These are phyloP conservation scores for Obba rivulosa DNA, from an alignment of 768 basidiomycete genomes.

Conservation along the genomic window DNA sequence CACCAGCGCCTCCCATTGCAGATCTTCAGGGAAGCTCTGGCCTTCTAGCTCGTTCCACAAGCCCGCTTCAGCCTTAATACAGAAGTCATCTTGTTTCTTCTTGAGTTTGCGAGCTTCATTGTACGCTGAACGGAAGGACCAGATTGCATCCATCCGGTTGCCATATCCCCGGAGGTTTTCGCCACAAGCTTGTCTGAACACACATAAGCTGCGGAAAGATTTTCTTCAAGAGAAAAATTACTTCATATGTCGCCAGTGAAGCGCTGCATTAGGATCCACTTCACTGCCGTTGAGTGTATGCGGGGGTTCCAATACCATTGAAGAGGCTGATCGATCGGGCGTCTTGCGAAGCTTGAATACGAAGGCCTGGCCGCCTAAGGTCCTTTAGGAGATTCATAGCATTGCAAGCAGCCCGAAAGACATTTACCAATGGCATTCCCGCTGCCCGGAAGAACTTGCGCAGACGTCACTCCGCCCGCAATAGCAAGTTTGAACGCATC, in stretches of 20 bases:
- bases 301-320: slow-evolving; percentile 85
- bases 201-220: neutral
- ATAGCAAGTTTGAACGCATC: slow-evolving; percentile 67
- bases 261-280: slow-evolving; percentile 32
- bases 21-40: slow-evolving; percentile 60
- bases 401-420: slow-evolving; percentile 1
- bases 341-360: slow-evolving; percentile 82
- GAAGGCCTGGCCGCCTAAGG: slow-evolving; percentile 80
- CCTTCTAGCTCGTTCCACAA: slow-evolving; percentile 31
- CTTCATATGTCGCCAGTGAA: slow-evolving; percentile 83
- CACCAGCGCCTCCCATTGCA: slow-evolving; percentile 70
- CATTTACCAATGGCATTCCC: slow-evolving; percentile 64
- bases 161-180: slow-evolving; percentile 32
- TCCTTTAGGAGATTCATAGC: neutral
- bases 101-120: slow-evolving; percentile 66
- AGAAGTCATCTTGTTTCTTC: slow-evolving; percentile 66
- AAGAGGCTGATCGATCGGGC: slow-evolving; percentile 64
- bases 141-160: slow-evolving; percentile 71
- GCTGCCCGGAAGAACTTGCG: slow-evolving; percentile 75
- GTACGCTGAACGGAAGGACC: slow-evolving; percentile 78
- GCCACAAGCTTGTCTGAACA: slow-evolving; percentile 34
- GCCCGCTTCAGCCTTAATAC: slow-evolving; percentile 50
- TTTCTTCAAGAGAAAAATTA: slow-evolving; percentile 26
- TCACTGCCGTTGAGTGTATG: slow-evolving; percentile 48
- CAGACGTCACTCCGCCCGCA: slow-evolving; percentile 85